Conservation (phyloP, 495 filamentous ascomycete genomes). For the Penicillium maclennaniae region DNA sequence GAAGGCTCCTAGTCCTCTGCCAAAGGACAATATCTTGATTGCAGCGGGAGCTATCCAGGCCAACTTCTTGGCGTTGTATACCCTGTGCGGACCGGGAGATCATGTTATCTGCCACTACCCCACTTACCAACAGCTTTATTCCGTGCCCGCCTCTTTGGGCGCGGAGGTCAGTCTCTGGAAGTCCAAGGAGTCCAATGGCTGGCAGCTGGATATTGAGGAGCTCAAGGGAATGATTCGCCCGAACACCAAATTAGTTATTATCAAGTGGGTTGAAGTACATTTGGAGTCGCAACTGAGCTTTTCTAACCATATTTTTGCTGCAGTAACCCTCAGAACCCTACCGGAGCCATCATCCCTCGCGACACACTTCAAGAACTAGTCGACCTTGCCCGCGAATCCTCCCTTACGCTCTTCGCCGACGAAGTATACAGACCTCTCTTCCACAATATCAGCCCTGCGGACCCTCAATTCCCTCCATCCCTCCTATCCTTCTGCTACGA, state of each 20-base stretch:
- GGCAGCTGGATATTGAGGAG: slow-evolving; percentile 63
- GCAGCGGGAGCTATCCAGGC: slow-evolving; percentile 81
- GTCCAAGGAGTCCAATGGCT: slow-evolving; percentile 60
- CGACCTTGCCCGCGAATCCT: slow-evolving; percentile 55
- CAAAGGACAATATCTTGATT: slow-evolving; percentile 66
- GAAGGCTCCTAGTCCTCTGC: slow-evolving; percentile 47
- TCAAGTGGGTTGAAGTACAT: slow-evolving; percentile 46
- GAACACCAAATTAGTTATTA: slow-evolving; percentile 71
- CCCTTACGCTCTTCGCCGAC: slow-evolving; percentile 69
- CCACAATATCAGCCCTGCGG: slow-evolving; percentile 61
- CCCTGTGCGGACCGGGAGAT: slow-evolving; percentile 71
- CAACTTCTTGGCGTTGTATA: slow-evolving; percentile 75
- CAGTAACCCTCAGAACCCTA: slow-evolving; percentile 90
- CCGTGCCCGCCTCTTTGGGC: slow-evolving; percentile 70
- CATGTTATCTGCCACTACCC: slow-evolving; percentile 89
- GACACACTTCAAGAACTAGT: slow-evolving; percentile 58
- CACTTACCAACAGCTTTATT: slow-evolving; percentile 86
- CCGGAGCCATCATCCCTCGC: slow-evolving; percentile 65
- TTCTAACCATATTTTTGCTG: slow-evolving; percentile 3
- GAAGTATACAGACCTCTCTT: slow-evolving; percentile 91
- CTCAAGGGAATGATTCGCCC: slow-evolving; percentile 62
- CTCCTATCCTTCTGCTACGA: slow-evolving; percentile 68
- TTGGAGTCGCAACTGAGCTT: neutral
- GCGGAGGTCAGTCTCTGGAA: slow-evolving; percentile 82
- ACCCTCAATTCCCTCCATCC: slow-evolving; percentile 60